phyloP scores from a whole-genome alignment of 2,329 filamentous ascomycete species.

The Phyllosticta citribraziliensis region DNA sequence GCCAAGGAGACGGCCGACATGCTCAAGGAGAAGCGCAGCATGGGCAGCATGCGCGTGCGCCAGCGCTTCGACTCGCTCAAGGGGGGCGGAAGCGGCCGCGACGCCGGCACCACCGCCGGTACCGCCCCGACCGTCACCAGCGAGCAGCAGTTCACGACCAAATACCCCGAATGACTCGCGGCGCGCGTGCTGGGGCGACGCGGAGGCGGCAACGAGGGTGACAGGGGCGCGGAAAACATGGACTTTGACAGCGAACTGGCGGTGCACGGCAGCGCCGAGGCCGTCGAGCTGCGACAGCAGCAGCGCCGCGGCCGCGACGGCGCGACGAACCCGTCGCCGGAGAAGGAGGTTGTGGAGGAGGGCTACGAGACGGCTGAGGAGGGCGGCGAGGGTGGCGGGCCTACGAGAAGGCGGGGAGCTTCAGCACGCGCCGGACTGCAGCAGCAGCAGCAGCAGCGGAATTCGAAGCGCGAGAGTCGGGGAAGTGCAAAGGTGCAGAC shows the following conservation, averaged over 20 bases:
- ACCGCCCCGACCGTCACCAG: background rate
- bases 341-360: background rate
- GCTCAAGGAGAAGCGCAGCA: constrained; percentile 8
- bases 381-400: background rate
- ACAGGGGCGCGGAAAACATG: background rate
- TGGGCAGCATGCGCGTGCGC: background rate
- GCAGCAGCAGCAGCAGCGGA: background rate
- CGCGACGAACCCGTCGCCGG: background rate
- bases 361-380: background rate
- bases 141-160: background rate
- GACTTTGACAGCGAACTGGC: background rate
- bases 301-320: background rate
- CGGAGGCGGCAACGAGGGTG: background rate
- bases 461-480: background rate
- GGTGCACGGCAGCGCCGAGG: background rate
- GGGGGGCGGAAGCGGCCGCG: background rate
- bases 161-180: background rate
- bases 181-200: background rate
- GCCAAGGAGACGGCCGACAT: background rate
- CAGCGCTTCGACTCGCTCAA: constrained; percentile 4
- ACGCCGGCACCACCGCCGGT: background rate
- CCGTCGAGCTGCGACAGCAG: background rate
- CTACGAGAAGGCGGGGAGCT: background rate
- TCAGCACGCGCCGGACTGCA: background rate
- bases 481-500: background rate